Evolutionary conservation across 768 basidiomycete species (phyloP), one percentile per base, ranked within the genome.

Genomic region (Tylopilus intermedius): DNA sequence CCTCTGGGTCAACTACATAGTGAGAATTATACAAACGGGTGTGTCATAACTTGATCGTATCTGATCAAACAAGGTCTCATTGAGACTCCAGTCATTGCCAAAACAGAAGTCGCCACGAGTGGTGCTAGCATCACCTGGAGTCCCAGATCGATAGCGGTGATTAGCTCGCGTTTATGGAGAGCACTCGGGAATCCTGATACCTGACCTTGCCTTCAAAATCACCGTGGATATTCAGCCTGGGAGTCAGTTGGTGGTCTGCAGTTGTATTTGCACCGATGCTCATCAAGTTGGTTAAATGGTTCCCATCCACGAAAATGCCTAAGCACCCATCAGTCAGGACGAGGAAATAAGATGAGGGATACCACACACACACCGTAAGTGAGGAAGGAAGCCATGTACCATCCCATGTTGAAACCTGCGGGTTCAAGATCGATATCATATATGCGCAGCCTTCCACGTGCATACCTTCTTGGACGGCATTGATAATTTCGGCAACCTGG

Each of bases 201-300:
- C 18, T 18, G 18, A 45, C 1, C 4, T 38, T 43, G 47, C 63
- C 63, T 57, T 63, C 57, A 33, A 62, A 59, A 22, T 56, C 59
- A 3, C 63, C 55, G 6, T 65, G 63, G n/a, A 49, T 62, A 30
- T 54, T 59, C 0, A 64, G 47, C 8, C 63, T 57, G 0, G 57
- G 51, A 37, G 53, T 51, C 37, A 51, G 33, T 27, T 50, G 15
- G 30, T 9, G 32, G 0, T 54, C 22, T 14, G 39, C 45, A 8
- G 62, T 63, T 9, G 49, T 44, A 18, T 65, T 63, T 45, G 53
- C 57, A 49, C 57, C 62, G 15, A 63, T 63, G 45, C 48, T 56
- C 59, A 63, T 63, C 48, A 64, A 47, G 11, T 64, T 64, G 10
- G 62, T 63, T 49, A 65, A 47, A 27, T 59, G 60, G n/a, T 65